These are phyloP conservation scores for Juglanconis sp. DNA, from an alignment of 2,329 filamentous ascomycete species.

Conservation along the genomic window DNA sequence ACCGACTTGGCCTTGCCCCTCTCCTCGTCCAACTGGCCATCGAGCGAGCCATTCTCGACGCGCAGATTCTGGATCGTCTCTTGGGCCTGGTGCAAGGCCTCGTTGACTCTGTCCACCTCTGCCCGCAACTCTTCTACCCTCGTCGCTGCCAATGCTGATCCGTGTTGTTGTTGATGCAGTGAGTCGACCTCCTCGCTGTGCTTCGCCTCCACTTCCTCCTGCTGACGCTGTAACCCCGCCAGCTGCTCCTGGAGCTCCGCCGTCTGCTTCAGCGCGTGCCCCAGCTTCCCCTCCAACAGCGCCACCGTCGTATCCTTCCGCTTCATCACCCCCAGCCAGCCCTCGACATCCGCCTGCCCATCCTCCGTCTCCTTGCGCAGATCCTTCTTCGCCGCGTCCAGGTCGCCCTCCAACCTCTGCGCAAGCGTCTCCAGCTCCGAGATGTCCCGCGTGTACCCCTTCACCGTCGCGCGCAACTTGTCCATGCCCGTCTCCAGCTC, in stretches of 20 bases:
- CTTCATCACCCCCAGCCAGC: slow-evolving; percentile 31
- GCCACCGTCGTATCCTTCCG: slow-evolving; percentile 35
- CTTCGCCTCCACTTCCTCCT: slow-evolving; percentile 28
- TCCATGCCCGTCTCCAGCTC: slow-evolving; percentile 50
- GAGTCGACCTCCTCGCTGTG: slow-evolving; percentile 25
- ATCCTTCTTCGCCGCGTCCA: slow-evolving; percentile 27
- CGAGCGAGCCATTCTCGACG: slow-evolving; percentile 42
- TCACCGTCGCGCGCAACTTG: slow-evolving; percentile 49
- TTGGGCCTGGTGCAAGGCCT: slow-evolving; percentile 44
- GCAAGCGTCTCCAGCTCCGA: slow-evolving; percentile 51
- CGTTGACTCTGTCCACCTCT: slow-evolving; percentile 47
- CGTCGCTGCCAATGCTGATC: slow-evolving; percentile 44
- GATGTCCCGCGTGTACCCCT: slow-evolving; percentile 53
- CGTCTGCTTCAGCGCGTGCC: slow-evolving; percentile 36
- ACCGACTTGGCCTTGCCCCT: slow-evolving; percentile 38
- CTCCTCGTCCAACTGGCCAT: slow-evolving; percentile 35
- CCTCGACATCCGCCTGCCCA: slow-evolving; percentile 33
- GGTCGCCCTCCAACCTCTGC: slow-evolving; percentile 42
- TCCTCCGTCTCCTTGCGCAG: slow-evolving; percentile 14
- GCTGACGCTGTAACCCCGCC: slow-evolving; percentile 29
- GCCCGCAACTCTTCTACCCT: slow-evolving; percentile 44
- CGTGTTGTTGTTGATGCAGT: slow-evolving; percentile 41
- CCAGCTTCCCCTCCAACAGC: slow-evolving; percentile 44
- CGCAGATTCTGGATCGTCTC: slow-evolving; percentile 42
- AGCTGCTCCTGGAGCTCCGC: slow-evolving; percentile 38